These are phyloP conservation scores for Dicorynia guianensis DNA, from an alignment of 306 rosid species.

Conservation along the genomic window DNA sequence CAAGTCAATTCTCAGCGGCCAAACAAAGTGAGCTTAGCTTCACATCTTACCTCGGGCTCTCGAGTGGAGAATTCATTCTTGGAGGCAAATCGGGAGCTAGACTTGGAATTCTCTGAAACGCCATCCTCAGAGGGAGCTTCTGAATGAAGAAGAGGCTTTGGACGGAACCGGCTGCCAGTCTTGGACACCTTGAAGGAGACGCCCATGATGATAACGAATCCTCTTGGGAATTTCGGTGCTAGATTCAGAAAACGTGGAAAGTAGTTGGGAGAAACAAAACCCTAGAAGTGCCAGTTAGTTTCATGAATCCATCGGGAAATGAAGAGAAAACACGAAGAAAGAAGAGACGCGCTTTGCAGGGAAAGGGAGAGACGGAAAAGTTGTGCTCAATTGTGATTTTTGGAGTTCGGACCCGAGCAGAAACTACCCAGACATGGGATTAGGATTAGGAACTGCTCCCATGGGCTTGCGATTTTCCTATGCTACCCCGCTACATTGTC, in stretches of 20 bases:
- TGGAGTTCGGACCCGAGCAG: no score
- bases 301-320: conserved; percentile 1
- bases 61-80: conserved; percentile 17
- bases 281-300: conserved; percentile 37
- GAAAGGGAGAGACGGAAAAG: neutral
- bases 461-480: no score
- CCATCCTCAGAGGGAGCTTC: conserved; percentile 31
- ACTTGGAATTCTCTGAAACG: conserved; percentile 36
- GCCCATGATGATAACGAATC: conserved; percentile 41
- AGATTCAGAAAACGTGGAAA: neutral
- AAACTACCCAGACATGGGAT: no score
- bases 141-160: conserved; percentile 40
- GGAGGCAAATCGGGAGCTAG: conserved; percentile 20
- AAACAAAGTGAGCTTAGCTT: no score
- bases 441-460: no score
- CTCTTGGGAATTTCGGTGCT: neutral
- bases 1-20: neutral
- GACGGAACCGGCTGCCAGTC: conserved; percentile 53
- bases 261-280: conserved; percentile 35
- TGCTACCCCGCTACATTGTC: no score
- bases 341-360: neutral
- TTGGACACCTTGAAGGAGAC: conserved; percentile 60
- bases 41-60: conserved; percentile 39
- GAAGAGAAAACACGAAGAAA: neutral
- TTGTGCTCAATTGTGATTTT: no score